Percentiles rank a stretch among this genome's conserved stretches.
phyloP scores from a whole-genome alignment of 2,329 filamentous ascomycete species.

The Penicillium sp. region DNA sequence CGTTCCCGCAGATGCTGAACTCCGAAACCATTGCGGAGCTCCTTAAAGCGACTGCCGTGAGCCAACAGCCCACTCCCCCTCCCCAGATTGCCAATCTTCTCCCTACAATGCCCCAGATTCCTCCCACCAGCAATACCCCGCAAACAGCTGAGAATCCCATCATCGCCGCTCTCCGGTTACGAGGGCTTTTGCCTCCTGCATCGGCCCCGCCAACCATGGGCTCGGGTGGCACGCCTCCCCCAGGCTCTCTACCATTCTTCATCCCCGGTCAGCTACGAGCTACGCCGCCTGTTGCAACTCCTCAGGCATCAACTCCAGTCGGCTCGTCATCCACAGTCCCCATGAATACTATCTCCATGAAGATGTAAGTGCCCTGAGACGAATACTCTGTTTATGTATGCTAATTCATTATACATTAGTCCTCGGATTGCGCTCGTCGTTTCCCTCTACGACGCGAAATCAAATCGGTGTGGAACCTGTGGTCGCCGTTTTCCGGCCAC shows the following conservation, averaged over 20 bases:
- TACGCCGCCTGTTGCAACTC: constrained; percentile 37
- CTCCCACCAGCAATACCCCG: constrained; percentile 58
- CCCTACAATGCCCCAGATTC: constrained; percentile 60
- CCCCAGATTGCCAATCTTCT: constrained; percentile 48
- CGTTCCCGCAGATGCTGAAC: constrained; percentile 42
- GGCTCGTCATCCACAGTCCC: constrained; percentile 41
- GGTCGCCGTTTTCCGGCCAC: constrained; percentile 81
- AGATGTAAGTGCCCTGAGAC: constrained; percentile 59
- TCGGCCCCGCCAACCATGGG: constrained; percentile 41
- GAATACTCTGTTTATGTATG: neutral
- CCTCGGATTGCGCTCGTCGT: constrained; percentile 73
- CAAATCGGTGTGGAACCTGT: constrained; percentile 87
- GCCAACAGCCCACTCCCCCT: constrained; percentile 42
- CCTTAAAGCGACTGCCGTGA: constrained; percentile 45
- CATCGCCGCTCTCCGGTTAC: constrained; percentile 67
- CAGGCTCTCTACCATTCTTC: constrained; percentile 44
- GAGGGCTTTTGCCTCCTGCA: constrained; percentile 62
- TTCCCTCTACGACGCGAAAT: constrained; percentile 75
- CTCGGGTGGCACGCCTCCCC: constrained; percentile 36
- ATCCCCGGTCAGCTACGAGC: constrained; percentile 39
- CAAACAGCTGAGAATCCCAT: constrained; percentile 59
- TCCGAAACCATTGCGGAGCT: constrained; percentile 46
- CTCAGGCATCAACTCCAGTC: constrained; percentile 32
- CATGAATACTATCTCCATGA: constrained; percentile 68
- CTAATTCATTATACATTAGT: constrained; percentile 41